Percentiles rank a stretch among this genome's conserved stretches.
Evolutionary conservation across 768 basidiomycete species (phyloP).

Genomic region (Rhodotorula kratochvilovae): DNA sequence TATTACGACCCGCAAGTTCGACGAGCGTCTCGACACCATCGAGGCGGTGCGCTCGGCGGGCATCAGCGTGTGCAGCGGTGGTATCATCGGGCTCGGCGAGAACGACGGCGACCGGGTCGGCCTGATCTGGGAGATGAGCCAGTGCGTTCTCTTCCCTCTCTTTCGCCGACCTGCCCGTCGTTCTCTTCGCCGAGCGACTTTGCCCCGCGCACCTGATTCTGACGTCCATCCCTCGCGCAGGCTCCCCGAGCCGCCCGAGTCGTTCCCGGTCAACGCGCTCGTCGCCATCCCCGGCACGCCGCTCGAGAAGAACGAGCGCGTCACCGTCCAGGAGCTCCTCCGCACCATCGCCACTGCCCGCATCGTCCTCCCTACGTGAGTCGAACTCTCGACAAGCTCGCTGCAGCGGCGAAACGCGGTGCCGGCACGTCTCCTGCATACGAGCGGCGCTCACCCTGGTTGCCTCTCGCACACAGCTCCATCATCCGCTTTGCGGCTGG

Average conservation of each 20-base stretch:
- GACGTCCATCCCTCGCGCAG: slow-evolving; percentile 49
- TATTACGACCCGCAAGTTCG: slow-evolving; percentile 89
- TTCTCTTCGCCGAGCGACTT: too few relatives aligned
- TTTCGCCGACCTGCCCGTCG: too few relatives aligned
- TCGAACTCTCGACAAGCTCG: background rate
- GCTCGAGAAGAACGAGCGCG: slow-evolving; percentile 82
- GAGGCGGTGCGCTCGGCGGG: slow-evolving; percentile 86
- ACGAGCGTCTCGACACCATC: slow-evolving; percentile 86
- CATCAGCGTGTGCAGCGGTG: slow-evolving; percentile 94
- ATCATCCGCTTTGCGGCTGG: slow-evolving; percentile 95
- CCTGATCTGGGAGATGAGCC: slow-evolving; percentile 86
- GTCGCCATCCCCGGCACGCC: slow-evolving; percentile 95
- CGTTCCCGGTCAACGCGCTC: slow-evolving; percentile 95
- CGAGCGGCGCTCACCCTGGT: background rate
- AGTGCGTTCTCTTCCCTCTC: slow-evolving; percentile 54
- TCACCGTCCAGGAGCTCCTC: slow-evolving; percentile 74
- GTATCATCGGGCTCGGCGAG: slow-evolving; percentile 91
- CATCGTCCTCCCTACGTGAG: slow-evolving; percentile 72
- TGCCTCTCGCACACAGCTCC: slow-evolving; percentile 45
- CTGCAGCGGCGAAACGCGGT: background rate
- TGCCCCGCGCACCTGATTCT: background rate
- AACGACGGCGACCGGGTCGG: slow-evolving; percentile 83
- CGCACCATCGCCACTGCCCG: slow-evolving; percentile 94
- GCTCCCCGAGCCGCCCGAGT: slow-evolving; percentile 95
- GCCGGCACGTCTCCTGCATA: background rate